Evolutionary conservation across 345 rosid species (phyloP).

Genomic region (Eucalyptus curtisii): DNA sequence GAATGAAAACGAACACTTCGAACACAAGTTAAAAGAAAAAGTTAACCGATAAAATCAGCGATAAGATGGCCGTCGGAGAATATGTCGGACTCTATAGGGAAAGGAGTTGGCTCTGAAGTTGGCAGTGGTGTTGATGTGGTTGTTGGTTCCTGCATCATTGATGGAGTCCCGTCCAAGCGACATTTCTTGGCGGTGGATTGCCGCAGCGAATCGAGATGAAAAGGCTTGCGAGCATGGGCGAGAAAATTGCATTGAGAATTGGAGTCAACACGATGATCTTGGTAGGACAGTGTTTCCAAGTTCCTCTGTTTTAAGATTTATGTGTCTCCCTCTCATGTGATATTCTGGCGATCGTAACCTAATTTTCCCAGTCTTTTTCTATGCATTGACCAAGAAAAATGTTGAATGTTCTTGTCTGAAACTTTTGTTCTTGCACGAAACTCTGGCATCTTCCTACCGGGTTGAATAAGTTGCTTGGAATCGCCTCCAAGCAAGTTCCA

Average conservation of each 20-base stretch:
- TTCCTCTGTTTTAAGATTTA: not conserved
- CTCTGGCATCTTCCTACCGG: not conserved
- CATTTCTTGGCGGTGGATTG: not conserved
- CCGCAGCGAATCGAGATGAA: not conserved
- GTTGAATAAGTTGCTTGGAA: not conserved
- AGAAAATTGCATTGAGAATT: not conserved
- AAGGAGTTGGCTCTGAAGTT: conserved; percentile 6
- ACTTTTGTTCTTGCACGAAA: not conserved
- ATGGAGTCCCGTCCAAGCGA: conserved; percentile 35
- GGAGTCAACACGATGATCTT: not conserved
- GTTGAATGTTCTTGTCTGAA: not conserved
- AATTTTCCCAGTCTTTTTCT: not conserved
- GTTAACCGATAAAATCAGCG: conserved; percentile 30
- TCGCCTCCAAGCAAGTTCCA: not conserved
- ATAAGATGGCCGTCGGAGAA: conserved; percentile 25
- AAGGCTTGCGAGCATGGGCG: not conserved
- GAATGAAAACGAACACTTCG: not conserved
- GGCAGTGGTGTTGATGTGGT: conserved; percentile 15
- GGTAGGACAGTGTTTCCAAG: not conserved
- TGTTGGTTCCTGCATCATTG: conserved; percentile 35
- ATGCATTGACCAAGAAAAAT: not conserved
- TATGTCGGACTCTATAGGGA: conserved; percentile 40
- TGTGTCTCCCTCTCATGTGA: not conserved
- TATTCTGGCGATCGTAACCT: not conserved
- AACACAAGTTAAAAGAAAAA: not conserved